These are phyloP conservation scores for Liriodendron chinense DNA, from an alignment of 164 flowering plant genomes.

Conservation along the genomic window DNA sequence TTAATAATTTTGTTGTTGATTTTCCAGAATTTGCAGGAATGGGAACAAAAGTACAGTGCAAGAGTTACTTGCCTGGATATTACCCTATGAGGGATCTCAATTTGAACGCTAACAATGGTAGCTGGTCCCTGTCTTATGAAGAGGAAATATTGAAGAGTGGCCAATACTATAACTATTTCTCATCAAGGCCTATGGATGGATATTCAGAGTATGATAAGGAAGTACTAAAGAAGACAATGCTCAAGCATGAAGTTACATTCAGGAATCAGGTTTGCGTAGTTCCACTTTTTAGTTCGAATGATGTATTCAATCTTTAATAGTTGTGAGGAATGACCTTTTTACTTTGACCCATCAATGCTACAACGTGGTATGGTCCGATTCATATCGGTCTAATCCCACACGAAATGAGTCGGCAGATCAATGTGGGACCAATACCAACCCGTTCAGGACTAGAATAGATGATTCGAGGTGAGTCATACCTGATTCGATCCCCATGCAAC, in stretches of 20 bases:
- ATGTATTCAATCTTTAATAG: not conserved
- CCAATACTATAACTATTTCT: slow-evolving; percentile 46
- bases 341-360: not conserved
- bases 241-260: slow-evolving; percentile 81
- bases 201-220: slow-evolving; percentile 63
- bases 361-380: not conserved
- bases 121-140: slow-evolving; percentile 59
- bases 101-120: slow-evolving; percentile 58
- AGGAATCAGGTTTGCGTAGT: slow-evolving; percentile 62
- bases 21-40: slow-evolving; percentile 49
- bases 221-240: slow-evolving; percentile 70
- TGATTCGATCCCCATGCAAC: too few species aligned
- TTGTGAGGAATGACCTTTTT: not conserved
- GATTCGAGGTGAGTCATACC: too few species aligned
- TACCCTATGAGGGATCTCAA: slow-evolving; percentile 77
- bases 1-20: slow-evolving; percentile 4
- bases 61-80: slow-evolving; percentile 67
- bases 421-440: too few species aligned
- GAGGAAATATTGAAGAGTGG: slow-evolving; percentile 51
- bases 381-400: too few species aligned
- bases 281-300: not conserved
- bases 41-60: slow-evolving; percentile 80
- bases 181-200: slow-evolving; percentile 38
- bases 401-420: too few species aligned
- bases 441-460: too few species aligned